Conservation (phyloP, 1,139 yeast species). For the Hemisphaericaspora xylanilytica region DNA sequence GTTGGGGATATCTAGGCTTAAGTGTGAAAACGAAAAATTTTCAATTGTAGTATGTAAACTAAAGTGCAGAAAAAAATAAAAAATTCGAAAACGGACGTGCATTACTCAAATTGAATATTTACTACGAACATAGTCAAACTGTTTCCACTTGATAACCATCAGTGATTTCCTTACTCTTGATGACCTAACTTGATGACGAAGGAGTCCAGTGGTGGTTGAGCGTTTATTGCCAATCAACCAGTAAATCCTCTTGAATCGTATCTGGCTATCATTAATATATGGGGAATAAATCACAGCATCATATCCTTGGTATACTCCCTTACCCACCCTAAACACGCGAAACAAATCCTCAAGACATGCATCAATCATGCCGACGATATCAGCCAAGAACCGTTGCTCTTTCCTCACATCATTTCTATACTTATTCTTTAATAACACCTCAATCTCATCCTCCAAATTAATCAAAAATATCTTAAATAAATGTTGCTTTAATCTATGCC, state of each 20-base stretch:
- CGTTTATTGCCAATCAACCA: conserved; percentile 22
- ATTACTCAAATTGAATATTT: conserved; percentile 4
- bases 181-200: too few relatives aligned
- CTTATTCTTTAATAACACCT: conserved; percentile 36
- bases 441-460: conserved; percentile 41
- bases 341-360: conserved; percentile 8
- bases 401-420: conserved; percentile 17
- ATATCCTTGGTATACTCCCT: conserved; percentile 6
- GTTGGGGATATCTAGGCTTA: too few relatives aligned
- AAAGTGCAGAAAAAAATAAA: neutral
- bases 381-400: neutral
- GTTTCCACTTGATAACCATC: conserved; percentile 5
- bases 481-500: conserved; percentile 29
- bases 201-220: too few relatives aligned
- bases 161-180: conserved; percentile 3
- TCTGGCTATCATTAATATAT: conserved; percentile 15
- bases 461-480: conserved; percentile 37
- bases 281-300: conserved; percentile 34
- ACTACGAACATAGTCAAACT: conserved; percentile 2
- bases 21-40: neutral
- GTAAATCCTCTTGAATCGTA: conserved; percentile 32
- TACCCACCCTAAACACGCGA: conserved; percentile 3
- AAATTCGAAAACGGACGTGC: neutral
- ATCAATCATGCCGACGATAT: neutral
- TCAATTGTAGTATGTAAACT: too few relatives aligned